These are phyloP conservation scores for Talaromyces borbonicus DNA, from an alignment of 495 filamentous ascomycete genomes.

Conservation along the genomic window DNA sequence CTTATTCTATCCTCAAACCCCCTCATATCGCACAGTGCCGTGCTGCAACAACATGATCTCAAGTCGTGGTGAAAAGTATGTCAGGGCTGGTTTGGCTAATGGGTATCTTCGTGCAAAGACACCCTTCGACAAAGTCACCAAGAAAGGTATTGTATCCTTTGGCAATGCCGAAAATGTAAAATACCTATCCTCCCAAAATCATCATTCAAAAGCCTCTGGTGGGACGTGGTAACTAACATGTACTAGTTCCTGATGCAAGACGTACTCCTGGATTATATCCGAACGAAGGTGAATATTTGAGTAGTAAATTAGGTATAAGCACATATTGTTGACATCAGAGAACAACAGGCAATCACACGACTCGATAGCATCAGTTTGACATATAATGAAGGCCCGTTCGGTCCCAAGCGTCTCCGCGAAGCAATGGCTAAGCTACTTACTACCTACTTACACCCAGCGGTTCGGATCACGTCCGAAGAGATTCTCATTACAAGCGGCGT, in stretches of 20 bases:
- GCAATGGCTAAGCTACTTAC: slow-evolving; percentile 40
- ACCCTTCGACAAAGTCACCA: not conserved
- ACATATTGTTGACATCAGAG: not conserved
- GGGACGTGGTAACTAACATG: not conserved
- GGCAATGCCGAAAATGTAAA: slow-evolving; percentile 23
- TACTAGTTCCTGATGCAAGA: slow-evolving; percentile 24
- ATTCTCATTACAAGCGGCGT: slow-evolving; percentile 40
- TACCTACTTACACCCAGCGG: slow-evolving; percentile 28
- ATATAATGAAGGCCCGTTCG: slow-evolving; percentile 31
- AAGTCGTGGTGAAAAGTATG: slow-evolving; percentile 1
- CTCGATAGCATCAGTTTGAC: slow-evolving; percentile 16
- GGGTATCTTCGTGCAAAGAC: not conserved
- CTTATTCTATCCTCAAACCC: no score
- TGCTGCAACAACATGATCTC: slow-evolving; percentile 2
- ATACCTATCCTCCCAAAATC: not conserved
- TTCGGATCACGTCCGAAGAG: slow-evolving; percentile 26
- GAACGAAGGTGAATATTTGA: slow-evolving; percentile 8
- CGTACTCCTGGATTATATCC: slow-evolving; percentile 21
- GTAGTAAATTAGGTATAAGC: not conserved
- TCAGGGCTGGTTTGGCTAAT: slow-evolving; percentile 1
- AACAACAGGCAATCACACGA: not conserved
- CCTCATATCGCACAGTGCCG: no score
- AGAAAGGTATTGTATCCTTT: slow-evolving; percentile 1
- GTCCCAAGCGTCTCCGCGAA: slow-evolving; percentile 22
- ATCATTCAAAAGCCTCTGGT: not conserved